These are phyloP conservation scores for Pilasporangium apinafurcum DNA, from an alignment of 352 stramenopile genomes.

Conservation along the genomic window DNA sequence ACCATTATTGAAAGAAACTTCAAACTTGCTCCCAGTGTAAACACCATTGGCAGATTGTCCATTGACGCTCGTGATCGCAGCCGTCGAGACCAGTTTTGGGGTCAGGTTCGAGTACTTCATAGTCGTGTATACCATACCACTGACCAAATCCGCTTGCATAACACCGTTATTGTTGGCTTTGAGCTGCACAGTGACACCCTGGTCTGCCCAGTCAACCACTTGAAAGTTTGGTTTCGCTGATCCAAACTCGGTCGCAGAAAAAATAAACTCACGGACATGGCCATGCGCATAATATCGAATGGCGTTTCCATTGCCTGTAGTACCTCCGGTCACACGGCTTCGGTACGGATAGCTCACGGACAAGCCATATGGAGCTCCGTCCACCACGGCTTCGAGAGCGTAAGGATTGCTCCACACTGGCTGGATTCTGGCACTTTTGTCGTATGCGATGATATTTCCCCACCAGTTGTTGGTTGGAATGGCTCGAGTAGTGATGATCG, in stretches of 20 bases:
- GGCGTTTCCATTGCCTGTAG: slow-evolving; percentile 26
- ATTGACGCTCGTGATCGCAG: slow-evolving; percentile 40
- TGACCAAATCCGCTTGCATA: slow-evolving; percentile 53
- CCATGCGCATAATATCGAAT: slow-evolving; percentile 59
- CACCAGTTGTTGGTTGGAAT: slow-evolving; percentile 84
- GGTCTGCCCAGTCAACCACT: slow-evolving; percentile 57
- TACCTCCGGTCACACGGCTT: slow-evolving; percentile 45
- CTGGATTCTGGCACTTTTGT: slow-evolving; percentile 31
- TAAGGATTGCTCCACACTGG: slow-evolving; percentile 67
- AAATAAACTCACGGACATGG: slow-evolving; percentile 58
- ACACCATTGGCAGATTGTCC: slow-evolving; percentile 18
- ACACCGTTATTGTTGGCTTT: slow-evolving; percentile 23
- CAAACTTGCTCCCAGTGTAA: too few relatives aligned
- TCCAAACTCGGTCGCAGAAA: slow-evolving; percentile 59
- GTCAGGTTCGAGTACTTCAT: slow-evolving; percentile 52
- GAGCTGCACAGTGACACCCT: slow-evolving; percentile 51
- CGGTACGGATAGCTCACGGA: slow-evolving; percentile 57
- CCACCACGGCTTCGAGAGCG: slow-evolving; percentile 38
- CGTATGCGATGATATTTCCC: slow-evolving; percentile 58
- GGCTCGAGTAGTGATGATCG: slow-evolving; percentile 22
- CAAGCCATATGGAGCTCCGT: slow-evolving; percentile 36
- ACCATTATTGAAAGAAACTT: slow-evolving; percentile 54
- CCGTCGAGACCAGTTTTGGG: slow-evolving; percentile 36
- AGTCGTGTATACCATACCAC: slow-evolving; percentile 69
- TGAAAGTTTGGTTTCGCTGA: slow-evolving; percentile 46